Evolutionary conservation across 371 early-diverging fungal species (phyloP), one percentile per base, ranked within the genome.

Genomic region (Zychaea mexicana): DNA sequence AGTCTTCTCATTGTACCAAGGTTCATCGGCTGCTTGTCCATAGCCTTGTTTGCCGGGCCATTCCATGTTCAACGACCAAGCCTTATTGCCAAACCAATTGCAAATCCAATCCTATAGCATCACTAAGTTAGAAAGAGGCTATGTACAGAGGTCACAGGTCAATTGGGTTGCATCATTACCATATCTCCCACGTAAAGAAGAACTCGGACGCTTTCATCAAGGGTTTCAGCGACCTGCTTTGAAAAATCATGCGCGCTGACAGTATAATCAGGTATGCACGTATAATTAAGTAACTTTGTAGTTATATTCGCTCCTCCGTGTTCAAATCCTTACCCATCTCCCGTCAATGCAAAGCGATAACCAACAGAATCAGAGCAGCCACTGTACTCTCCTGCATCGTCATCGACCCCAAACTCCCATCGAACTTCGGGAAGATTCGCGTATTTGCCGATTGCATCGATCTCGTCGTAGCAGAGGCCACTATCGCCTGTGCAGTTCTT

Each of bases 1-100:
- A 3, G 73, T 71, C 1, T 54, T 54, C 27, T 61, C 39, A 46
- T 67, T 73, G 30, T 38, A 53, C 86, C 87, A 90, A 54, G 74
- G 65, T 57, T 70, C 61, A 56, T 89, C 88, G 58, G 84, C 77
- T 19, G 88, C 85, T 21, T 78, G 66, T 52, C 84, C 72, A 75
- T 91, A 94, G 8, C 80, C 87, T 21, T 74, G 65, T 65, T 88
- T 76, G 28, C 94, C 94, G 38, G 77, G 65, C 96, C 96, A 96
- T 46, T 89, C 87, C 63, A 97, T 81, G 10, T 79, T 85, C 47
- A 87, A 62, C 2, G 89, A 68, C 94, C 94, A 95, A 0, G 92
- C 94, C 80, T 91, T 90, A 86, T 93, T 95, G 39, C 95, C 95
- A 15, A 67, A 70, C 74, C 94, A 94, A 76, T 92, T 92, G 83